A percentile compares a stretch with the other conserved stretches of the same genome.
Conservation (phyloP, 225 moss, liverwort and hornwort genomes). For the Rhytidiadelphus loreus region DNA sequence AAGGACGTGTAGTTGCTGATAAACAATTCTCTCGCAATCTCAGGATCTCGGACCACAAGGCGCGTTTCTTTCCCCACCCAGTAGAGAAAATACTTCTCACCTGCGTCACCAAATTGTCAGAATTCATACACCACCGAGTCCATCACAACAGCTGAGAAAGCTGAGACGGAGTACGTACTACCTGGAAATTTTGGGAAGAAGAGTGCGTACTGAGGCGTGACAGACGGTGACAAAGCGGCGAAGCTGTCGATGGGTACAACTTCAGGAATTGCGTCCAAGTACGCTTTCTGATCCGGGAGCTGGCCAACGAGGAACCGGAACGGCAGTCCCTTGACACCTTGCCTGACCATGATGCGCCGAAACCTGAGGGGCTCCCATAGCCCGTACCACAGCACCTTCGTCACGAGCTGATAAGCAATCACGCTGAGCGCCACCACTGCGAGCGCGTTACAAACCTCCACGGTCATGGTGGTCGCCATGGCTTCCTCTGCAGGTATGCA, state of each 20-base stretch:
- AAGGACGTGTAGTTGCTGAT: neutral
- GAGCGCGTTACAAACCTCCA: neutral
- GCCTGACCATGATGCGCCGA: slow-evolving; percentile 12
- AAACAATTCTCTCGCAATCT: neutral
- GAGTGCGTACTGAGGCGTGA: neutral
- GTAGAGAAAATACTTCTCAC: neutral
- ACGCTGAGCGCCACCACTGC: neutral
- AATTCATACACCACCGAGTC: neutral
- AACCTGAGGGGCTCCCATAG: slow-evolving; percentile 18
- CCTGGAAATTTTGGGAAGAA: neutral
- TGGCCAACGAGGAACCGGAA: slow-evolving; percentile 20
- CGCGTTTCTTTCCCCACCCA: neutral
- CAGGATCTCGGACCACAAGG: neutral
- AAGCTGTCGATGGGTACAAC: neutral
- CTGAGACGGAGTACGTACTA: neutral
- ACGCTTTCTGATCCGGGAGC: neutral
- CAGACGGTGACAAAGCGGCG: neutral
- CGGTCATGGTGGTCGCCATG: neutral
- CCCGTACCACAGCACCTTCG: slow-evolving; percentile 1
- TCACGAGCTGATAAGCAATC: neutral
- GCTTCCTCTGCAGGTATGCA: too few species aligned
- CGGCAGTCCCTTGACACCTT: slow-evolving; percentile 9
- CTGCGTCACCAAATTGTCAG: neutral
- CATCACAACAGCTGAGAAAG: neutral
- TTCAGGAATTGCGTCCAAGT: neutral